Evolutionary conservation across 179 eudicot genomes (phyloP).

Genomic region (Carnegiea gigantea): DNA sequence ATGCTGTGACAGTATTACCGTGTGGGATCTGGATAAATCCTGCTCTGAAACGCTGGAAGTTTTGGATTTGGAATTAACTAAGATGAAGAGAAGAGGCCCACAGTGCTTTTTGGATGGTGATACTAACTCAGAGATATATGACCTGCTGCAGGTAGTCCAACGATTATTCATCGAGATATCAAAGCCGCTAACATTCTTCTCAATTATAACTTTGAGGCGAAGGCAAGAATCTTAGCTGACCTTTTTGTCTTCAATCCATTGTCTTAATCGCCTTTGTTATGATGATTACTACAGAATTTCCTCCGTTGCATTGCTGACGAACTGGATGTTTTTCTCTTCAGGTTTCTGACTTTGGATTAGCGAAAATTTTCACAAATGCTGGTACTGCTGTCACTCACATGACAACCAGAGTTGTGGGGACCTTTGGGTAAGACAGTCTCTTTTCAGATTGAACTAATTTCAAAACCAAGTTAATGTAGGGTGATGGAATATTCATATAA

Average conservation of each 20-base stretch:
- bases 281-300: background rate
- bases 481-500: background rate
- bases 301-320: background rate
- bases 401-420: conserved; percentile 49
- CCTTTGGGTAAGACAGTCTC: conserved; percentile 39
- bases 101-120: background rate
- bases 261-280: background rate
- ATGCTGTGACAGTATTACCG: too few relatives aligned
- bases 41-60: too few relatives aligned
- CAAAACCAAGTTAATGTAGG: background rate
- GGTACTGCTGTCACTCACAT: conserved; percentile 37
- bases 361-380: conserved; percentile 37
- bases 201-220: conserved; percentile 42
- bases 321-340: conserved; percentile 15
- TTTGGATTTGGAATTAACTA: background rate
- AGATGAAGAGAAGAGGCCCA: too few relatives aligned
- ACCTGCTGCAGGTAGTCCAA: conserved; percentile 43
- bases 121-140: background rate
- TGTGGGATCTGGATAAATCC: too few relatives aligned
- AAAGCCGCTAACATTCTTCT: conserved; percentile 55
- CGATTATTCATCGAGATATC: conserved; percentile 53
- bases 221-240: conserved; percentile 26
- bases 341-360: conserved; percentile 57
- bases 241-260: background rate
- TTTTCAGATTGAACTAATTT: background rate